Percentiles rank a stretch among this genome's conserved stretches.
phyloP scores from a whole-genome alignment of 495 filamentous ascomycete species.

The Penicillium flavigenum region DNA sequence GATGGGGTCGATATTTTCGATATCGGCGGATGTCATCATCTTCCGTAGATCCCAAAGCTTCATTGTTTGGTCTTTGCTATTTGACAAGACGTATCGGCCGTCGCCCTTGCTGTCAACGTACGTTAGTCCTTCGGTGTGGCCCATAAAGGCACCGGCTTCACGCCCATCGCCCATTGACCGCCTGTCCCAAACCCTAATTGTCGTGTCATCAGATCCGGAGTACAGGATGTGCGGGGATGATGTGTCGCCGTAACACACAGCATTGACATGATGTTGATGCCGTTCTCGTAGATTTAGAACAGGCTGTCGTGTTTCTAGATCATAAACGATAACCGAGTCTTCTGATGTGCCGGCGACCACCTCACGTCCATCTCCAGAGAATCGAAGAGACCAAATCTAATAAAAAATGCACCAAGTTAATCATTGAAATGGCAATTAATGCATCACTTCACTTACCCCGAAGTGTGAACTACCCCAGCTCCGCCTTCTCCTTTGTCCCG shows the following conservation, averaged over 20 bases:
- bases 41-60: constrained; percentile 94
- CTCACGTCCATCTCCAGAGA: constrained; percentile 88
- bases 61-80: constrained; percentile 94
- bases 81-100: constrained; percentile 89
- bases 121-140: constrained; percentile 91
- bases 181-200: constrained; percentile 89
- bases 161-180: constrained; percentile 83
- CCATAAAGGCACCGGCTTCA: constrained; percentile 87
- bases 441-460: constrained; percentile 39
- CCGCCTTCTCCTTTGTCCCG: constrained; percentile 35
- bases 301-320: constrained; percentile 74
- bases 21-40: constrained; percentile 69
- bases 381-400: constrained; percentile 86
- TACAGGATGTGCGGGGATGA: constrained; percentile 92
- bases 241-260: constrained; percentile 90
- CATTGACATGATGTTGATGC: constrained; percentile 90
- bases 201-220: constrained; percentile 79
- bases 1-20: constrained; percentile 52
- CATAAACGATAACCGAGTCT: constrained; percentile 84
- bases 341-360: constrained; percentile 85
- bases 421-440: constrained; percentile 12
- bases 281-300: constrained; percentile 69
- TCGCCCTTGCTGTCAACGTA: constrained; percentile 97
- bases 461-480: constrained; percentile 48
- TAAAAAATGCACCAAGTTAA: constrained; percentile 29